Evolutionary conservation across 2,329 filamentous ascomycete species (phyloP).

Genomic region (Curvularia verruculosa): DNA sequence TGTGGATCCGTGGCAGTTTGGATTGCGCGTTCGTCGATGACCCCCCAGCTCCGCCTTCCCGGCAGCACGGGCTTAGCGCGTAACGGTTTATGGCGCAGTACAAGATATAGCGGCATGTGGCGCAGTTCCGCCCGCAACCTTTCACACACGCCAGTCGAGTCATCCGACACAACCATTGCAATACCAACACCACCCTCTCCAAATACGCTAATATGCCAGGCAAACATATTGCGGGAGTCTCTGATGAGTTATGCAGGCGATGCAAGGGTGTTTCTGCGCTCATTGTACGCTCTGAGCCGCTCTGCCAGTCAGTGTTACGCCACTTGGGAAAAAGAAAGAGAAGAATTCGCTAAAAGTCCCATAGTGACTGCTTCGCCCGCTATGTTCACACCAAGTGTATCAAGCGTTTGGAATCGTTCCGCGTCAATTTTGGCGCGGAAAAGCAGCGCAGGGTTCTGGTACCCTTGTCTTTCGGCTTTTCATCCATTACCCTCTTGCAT

Average conservation of each 20-base stretch:
- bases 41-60: slow-evolving; percentile 17
- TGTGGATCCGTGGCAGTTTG: slow-evolving; percentile 18
- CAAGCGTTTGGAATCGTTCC: slow-evolving; percentile 75
- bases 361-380: slow-evolving; percentile 74
- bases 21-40: slow-evolving; percentile 30
- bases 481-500: slow-evolving; percentile 77
- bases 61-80: slow-evolving; percentile 24
- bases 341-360: slow-evolving; percentile 20
- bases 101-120: slow-evolving; percentile 22
- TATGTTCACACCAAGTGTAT: slow-evolving; percentile 81
- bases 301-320: slow-evolving; percentile 61
- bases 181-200: slow-evolving; percentile 9
- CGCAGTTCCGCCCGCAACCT: slow-evolving; percentile 14
- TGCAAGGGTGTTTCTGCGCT: slow-evolving; percentile 62
- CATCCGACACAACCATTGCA: slow-evolving; percentile 15
- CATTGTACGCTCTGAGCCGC: slow-evolving; percentile 62
- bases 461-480: slow-evolving; percentile 82
- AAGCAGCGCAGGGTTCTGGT: slow-evolving; percentile 67
- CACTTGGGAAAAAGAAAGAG: slow-evolving; percentile 5
- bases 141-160: slow-evolving; percentile 8
- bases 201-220: slow-evolving; percentile 39
- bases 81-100: slow-evolving; percentile 18
- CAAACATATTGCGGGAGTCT: slow-evolving; percentile 28
- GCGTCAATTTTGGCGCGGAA: slow-evolving; percentile 56
- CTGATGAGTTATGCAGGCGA: slow-evolving; percentile 58